Evolutionary conservation across 2,329 filamentous ascomycete genomes (phyloP).

Genomic region (Phoma sp.): DNA sequence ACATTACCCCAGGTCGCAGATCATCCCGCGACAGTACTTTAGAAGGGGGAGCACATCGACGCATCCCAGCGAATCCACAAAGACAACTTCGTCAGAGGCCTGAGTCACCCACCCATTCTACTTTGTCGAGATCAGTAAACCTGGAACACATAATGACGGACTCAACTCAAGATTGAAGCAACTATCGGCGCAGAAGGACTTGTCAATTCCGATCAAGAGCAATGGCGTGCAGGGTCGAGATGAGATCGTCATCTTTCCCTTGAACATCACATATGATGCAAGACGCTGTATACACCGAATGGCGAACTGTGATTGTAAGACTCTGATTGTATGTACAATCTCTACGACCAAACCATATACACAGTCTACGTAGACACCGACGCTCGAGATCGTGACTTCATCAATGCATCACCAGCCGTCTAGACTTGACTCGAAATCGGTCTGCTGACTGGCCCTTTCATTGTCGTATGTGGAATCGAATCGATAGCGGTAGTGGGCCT

Average conservation of each 20-base stretch:
- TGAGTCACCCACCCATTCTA: neutral
- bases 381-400: conserved; percentile 1
- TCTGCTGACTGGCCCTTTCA: conserved; percentile 30
- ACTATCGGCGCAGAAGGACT: too few relatives aligned
- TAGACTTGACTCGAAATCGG: conserved; percentile 23
- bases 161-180: neutral
- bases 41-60: neutral
- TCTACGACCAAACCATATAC: conserved; percentile 7
- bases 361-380: neutral
- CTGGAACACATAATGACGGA: too few relatives aligned
- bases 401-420: conserved; percentile 20
- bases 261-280: too few relatives aligned
- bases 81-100: neutral
- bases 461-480: conserved; percentile 31
- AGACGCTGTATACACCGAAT: too few relatives aligned
- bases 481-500: conserved; percentile 19
- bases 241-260: too few relatives aligned
- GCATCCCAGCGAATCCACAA: neutral
- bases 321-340: conserved; percentile 9
- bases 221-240: too few relatives aligned
- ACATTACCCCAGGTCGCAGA: neutral
- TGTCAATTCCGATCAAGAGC: too few relatives aligned
- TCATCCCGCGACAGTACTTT: neutral
- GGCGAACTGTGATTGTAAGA: neutral
- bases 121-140: neutral